phyloP scores from a whole-genome alignment of 2,329 filamentous ascomycete genomes.

The Fulvia fulva region DNA sequence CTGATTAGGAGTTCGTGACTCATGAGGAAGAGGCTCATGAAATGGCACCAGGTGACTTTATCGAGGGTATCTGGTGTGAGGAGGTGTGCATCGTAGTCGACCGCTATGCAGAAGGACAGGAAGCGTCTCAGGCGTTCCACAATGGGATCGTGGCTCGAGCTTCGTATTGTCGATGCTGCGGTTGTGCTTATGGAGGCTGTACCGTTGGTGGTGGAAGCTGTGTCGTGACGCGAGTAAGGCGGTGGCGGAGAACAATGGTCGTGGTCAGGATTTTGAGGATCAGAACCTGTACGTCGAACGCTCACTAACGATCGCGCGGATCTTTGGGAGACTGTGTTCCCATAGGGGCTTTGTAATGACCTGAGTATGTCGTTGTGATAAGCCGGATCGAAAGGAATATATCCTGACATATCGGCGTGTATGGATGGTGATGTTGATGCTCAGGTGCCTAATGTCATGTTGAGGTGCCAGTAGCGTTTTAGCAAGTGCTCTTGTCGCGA shows the following conservation, averaged over 20 bases:
- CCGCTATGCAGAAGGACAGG: conserved; percentile 2
- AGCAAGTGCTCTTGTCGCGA: too few relatives aligned
- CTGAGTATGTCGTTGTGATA: too few relatives aligned
- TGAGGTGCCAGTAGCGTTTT: too few relatives aligned
- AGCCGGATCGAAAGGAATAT: too few relatives aligned
- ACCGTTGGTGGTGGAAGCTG: neutral
- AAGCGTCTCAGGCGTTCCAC: neutral
- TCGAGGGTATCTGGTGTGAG: neutral
- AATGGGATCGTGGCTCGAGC: neutral
- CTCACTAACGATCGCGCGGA: neutral
- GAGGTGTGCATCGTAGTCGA: neutral
- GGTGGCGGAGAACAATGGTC: neutral
- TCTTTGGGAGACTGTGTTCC: too few relatives aligned
- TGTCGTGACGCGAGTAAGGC: neutral
- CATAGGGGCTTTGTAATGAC: too few relatives aligned
- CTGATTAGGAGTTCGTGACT: neutral
- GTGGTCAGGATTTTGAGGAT: neutral
- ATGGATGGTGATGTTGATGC: too few relatives aligned
- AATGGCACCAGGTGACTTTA: neutral
- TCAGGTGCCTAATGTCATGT: too few relatives aligned
- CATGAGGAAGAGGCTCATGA: neutral
- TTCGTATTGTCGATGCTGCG: neutral
- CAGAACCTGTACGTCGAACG: neutral
- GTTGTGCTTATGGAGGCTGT: too few relatives aligned
- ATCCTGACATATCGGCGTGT: too few relatives aligned